These are phyloP conservation scores for Glaciozyma antarctica DNA, from an alignment of 768 basidiomycete species.

Conservation along the genomic window DNA sequence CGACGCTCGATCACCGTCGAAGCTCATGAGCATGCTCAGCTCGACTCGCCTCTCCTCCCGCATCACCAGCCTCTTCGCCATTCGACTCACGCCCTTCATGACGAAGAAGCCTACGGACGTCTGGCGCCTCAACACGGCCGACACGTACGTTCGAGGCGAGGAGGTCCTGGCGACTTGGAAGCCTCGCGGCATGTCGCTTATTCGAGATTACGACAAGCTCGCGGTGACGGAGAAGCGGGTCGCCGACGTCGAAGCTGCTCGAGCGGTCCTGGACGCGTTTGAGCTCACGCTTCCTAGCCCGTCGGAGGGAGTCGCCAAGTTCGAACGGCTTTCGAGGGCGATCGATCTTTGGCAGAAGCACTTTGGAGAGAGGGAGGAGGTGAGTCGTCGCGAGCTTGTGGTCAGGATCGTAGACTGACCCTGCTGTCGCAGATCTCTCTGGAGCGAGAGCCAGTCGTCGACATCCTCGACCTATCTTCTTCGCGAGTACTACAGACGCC, in stretches of 20 bases:
- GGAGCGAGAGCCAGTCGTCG: slow-evolving; percentile 52
- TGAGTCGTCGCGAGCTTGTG: slow-evolving; percentile 39
- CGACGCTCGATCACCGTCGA: slow-evolving; percentile 73
- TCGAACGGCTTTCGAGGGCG: slow-evolving; percentile 48
- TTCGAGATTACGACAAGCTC: slow-evolving; percentile 74
- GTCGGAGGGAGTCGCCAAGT: slow-evolving; percentile 12
- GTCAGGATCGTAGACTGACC: slow-evolving; percentile 18
- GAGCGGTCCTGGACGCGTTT: slow-evolving; percentile 55
- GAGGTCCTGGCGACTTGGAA: slow-evolving; percentile 74
- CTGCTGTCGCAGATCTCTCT: slow-evolving; percentile 59
- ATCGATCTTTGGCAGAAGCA: slow-evolving; percentile 74
- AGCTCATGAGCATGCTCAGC: slow-evolving; percentile 63
- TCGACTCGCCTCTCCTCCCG: slow-evolving; percentile 67
- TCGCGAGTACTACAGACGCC: neutral
- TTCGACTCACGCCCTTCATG: slow-evolving; percentile 69
- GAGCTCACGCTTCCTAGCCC: slow-evolving; percentile 14
- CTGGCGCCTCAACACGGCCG: slow-evolving; percentile 88
- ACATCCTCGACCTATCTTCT: slow-evolving; percentile 34
- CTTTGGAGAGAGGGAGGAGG: slow-evolving; percentile 67
- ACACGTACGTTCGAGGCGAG: slow-evolving; percentile 90
- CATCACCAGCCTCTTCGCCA: slow-evolving; percentile 71
- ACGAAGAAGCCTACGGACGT: slow-evolving; percentile 79
- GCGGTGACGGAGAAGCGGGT: slow-evolving; percentile 60
- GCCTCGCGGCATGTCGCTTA: slow-evolving; percentile 74
- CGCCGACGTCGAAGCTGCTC: slow-evolving; percentile 82